Conservation (phyloP, 768 basidiomycete species). For the Kwoniella sp. region DNA sequence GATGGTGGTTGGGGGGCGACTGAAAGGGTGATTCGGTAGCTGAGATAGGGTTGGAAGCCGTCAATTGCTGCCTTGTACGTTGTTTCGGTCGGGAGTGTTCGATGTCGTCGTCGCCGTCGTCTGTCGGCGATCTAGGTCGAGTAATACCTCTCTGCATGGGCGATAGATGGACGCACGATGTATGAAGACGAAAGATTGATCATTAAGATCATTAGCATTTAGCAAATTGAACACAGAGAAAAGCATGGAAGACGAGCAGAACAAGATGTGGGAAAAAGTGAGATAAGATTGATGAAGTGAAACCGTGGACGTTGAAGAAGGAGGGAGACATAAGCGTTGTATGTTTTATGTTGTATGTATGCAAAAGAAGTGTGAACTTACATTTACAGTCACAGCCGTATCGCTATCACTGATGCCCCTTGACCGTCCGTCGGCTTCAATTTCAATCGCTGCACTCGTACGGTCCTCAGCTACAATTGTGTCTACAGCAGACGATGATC, state of each 20-base stretch:
- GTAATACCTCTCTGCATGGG: constrained; percentile 40
- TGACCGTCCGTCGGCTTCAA: background rate
- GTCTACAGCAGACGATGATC: no score
- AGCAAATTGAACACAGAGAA: no score
- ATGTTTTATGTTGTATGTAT: constrained; percentile 3
- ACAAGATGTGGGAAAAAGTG: background rate
- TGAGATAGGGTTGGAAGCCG: background rate
- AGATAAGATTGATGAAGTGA: background rate
- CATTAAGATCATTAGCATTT: background rate
- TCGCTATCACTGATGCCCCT: background rate
- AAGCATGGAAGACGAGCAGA: background rate
- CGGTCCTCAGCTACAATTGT: background rate
- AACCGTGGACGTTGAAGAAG: background rate
- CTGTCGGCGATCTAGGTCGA: constrained; percentile 30
- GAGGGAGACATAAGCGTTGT: background rate
- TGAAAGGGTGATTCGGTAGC: background rate
- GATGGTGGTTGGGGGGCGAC: background rate
- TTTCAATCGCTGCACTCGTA: background rate
- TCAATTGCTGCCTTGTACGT: constrained; percentile 15
- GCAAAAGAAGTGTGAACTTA: constrained; percentile 9
- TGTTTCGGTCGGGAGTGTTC: constrained; percentile 15
- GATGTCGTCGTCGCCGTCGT: constrained; percentile 23
- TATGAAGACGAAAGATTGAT: no score
- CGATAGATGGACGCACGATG: background rate
- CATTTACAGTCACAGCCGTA: constrained; percentile 5